Conservation (phyloP, 768 basidiomycete genomes). For the Suillus subaureus region DNA sequence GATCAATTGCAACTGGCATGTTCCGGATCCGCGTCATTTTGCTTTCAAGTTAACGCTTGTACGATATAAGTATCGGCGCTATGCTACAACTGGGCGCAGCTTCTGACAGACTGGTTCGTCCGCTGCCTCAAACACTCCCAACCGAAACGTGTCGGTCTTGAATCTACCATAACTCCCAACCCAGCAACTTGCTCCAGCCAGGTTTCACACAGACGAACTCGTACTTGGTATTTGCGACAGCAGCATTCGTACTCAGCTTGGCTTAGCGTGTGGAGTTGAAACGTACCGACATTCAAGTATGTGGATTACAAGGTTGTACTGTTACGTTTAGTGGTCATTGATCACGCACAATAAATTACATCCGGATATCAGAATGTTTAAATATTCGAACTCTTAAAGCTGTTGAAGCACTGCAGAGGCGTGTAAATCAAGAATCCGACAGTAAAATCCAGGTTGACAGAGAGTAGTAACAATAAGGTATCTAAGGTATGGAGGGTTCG, state of each 20-base stretch:
- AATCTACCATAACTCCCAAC: constrained; percentile 18
- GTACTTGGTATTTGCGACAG: constrained; percentile 23
- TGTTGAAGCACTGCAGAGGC: neutral
- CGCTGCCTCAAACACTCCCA: constrained; percentile 11
- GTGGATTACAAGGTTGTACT: neutral
- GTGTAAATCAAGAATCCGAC: constrained; percentile 6
- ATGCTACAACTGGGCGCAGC: too few species aligned
- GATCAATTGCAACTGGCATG: too few species aligned
- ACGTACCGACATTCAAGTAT: neutral
- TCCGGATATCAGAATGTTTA: neutral
- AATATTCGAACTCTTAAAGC: neutral
- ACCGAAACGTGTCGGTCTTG: constrained; percentile 12
- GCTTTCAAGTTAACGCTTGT: too few species aligned
- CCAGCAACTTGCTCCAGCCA: constrained; percentile 15
- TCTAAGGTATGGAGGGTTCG: neutral
- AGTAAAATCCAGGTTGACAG: constrained; percentile 14
- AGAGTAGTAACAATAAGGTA: neutral
- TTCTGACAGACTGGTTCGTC: constrained; percentile 3
- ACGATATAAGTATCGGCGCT: too few species aligned
- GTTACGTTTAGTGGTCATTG: neutral
- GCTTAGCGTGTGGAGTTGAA: constrained; percentile 15
- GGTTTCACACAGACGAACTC: constrained; percentile 23
- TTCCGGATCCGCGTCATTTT: too few species aligned
- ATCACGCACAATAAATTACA: neutral
- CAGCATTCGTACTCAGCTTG: constrained; percentile 17